Conservation (phyloP, 2,329 filamentous ascomycete genomes). For the Ophiostoma tasmaniense region DNA sequence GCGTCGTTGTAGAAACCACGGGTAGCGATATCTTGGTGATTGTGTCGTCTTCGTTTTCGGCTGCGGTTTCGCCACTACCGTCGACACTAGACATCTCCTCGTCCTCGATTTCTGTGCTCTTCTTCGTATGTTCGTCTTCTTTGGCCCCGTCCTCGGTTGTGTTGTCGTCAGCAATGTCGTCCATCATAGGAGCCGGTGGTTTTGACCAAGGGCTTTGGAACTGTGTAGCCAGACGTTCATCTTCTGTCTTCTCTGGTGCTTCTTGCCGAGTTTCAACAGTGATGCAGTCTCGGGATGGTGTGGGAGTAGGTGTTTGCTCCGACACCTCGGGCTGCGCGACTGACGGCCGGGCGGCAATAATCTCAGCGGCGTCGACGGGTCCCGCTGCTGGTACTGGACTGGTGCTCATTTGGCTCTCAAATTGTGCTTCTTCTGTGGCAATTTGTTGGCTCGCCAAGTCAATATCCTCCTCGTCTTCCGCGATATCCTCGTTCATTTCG, state of each 20-base stretch:
- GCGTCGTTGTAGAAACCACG: not conserved
- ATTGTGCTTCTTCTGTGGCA: not conserved
- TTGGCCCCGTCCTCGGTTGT: not conserved
- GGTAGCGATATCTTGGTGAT: not conserved
- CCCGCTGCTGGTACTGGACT: not conserved
- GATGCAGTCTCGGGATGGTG: not conserved
- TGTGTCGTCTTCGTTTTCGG: not conserved
- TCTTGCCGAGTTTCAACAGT: not conserved
- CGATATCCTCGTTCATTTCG: not conserved
- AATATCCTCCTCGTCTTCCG: not conserved
- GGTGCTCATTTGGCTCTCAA: not conserved
- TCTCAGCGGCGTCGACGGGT: not conserved
- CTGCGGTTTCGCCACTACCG: not conserved
- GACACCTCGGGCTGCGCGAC: not conserved
- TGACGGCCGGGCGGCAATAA: not conserved
- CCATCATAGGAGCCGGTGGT: not conserved
- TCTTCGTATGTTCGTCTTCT: not conserved
- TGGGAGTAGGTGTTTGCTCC: not conserved
- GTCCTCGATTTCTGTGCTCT: not conserved
- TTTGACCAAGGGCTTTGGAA: slow-evolving; percentile 21
- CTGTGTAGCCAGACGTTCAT: slow-evolving; percentile 17
- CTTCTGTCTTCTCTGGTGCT: not conserved
- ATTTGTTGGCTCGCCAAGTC: not conserved
- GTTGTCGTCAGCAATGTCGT: not conserved
- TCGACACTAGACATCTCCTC: not conserved